Percentiles rank a stretch among this genome's conserved stretches.
These are phyloP conservation scores for Pythium phragmiticola DNA, from an alignment of 352 stramenopile species.

Conservation along the genomic window DNA sequence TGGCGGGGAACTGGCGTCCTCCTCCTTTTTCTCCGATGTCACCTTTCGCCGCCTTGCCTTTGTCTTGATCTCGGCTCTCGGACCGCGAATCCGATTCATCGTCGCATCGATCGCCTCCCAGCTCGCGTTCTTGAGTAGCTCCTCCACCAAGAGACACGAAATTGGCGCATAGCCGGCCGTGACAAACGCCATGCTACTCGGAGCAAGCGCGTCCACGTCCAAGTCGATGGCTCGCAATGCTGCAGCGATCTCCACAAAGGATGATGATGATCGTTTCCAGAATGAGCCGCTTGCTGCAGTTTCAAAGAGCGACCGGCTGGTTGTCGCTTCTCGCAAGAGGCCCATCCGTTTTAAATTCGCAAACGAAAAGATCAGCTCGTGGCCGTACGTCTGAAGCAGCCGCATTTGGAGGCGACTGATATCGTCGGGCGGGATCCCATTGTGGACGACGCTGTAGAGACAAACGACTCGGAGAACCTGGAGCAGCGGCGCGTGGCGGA, in stretches of 20 bases:
- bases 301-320: neutral
- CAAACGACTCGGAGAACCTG: conserved; percentile 66
- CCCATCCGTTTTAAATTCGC: conserved; percentile 54
- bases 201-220: conserved; percentile 54
- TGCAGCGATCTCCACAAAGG: conserved; percentile 9
- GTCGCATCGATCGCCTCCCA: conserved; percentile 50
- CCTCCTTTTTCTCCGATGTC: neutral
- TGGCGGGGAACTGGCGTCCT: neutral
- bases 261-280: neutral
- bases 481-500: conserved; percentile 45
- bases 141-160: conserved; percentile 64
- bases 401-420: conserved; percentile 52
- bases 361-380: conserved; percentile 73
- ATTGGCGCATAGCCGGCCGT: conserved; percentile 73
- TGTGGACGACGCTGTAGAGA: conserved; percentile 53
- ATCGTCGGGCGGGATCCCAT: conserved; percentile 35
- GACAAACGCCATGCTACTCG: conserved; percentile 60
- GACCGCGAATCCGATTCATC: conserved; percentile 50
- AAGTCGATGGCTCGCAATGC: conserved; percentile 51
- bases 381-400: conserved; percentile 69
- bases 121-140: conserved; percentile 47
- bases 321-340: conserved; percentile 37
- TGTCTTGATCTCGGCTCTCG: conserved; percentile 51
- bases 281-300: neutral
- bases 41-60: conserved; percentile 15